These are phyloP conservation scores for Linnemannia schmuckeri DNA, from an alignment of 192 early-diverging fungal species.

Conservation along the genomic window DNA sequence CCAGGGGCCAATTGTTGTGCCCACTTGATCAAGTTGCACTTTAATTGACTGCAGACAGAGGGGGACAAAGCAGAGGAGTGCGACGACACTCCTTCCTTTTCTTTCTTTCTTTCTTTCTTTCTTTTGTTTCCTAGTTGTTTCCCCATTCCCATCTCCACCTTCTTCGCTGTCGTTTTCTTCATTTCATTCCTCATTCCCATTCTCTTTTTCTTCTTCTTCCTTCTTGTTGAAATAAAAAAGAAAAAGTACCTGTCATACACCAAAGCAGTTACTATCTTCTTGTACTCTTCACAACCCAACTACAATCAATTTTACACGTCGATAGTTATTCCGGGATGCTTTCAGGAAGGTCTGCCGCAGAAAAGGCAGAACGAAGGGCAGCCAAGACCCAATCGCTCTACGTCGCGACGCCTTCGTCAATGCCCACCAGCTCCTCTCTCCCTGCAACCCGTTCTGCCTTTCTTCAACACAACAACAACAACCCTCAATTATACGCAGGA, in stretches of 20 bases:
- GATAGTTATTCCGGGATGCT: slow-evolving; percentile 21
- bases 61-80: neutral
- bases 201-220: neutral
- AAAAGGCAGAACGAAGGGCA: slow-evolving; percentile 47
- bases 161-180: slow-evolving; percentile 14
- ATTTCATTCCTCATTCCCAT: slow-evolving; percentile 35
- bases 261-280: neutral
- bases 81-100: neutral
- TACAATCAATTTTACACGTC: neutral
- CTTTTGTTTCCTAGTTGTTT: neutral
- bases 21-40: neutral
- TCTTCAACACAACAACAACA: slow-evolving; percentile 14
- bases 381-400: slow-evolving; percentile 56
- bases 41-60: neutral
- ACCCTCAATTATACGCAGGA: neutral
- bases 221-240: neutral
- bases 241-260: neutral
- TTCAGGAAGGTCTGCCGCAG: slow-evolving; percentile 43
- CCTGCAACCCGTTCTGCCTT: slow-evolving; percentile 31
- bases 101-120: neutral
- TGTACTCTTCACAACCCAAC: neutral
- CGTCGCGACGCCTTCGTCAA: slow-evolving; percentile 38
- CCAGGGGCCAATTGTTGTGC: neutral
- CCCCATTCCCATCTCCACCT: slow-evolving; percentile 27
- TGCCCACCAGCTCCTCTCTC: neutral